Percentiles rank a stretch among this genome's conserved stretches.
These are phyloP conservation scores for Patellifolia procumbens DNA, from an alignment of 179 eudicot species.

Conservation along the genomic window DNA sequence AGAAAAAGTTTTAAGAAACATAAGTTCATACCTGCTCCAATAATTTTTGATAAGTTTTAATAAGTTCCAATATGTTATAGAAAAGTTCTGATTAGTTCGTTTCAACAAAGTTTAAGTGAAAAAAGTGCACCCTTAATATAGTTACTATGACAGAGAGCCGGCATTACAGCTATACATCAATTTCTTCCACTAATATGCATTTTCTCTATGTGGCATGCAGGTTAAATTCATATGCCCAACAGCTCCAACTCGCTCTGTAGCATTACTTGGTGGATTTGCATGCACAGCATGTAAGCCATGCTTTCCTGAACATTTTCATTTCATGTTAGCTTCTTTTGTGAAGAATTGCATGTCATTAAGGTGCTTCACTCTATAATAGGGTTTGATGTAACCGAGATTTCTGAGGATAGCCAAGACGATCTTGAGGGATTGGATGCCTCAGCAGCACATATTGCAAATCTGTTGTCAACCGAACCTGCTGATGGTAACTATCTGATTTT, in stretches of 20 bases:
- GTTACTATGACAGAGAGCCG: neutral
- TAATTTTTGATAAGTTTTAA: too few relatives aligned
- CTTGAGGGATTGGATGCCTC: constrained; percentile 84
- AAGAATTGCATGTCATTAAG: neutral
- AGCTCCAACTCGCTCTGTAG: constrained; percentile 81
- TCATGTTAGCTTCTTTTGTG: neutral
- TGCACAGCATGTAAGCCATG: constrained; percentile 76
- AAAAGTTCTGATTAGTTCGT: too few relatives aligned
- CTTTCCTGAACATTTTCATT: neutral
- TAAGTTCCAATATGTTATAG: too few relatives aligned
- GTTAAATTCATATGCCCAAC: constrained; percentile 93
- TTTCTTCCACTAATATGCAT: neutral
- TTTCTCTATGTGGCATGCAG: constrained; percentile 37
- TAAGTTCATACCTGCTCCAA: too few relatives aligned
- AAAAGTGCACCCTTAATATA: neutral
- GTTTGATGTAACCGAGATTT: constrained; percentile 76
- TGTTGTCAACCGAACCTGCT: constrained; percentile 80
- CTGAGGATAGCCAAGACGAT: constrained; percentile 74
- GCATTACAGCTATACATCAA: too few relatives aligned
- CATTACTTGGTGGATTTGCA: constrained; percentile 74
- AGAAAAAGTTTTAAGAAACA: too few relatives aligned
- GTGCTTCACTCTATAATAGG: constrained; percentile 43
- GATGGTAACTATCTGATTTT: constrained; percentile 47
- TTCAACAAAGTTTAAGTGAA: too few relatives aligned
- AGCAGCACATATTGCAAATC: constrained; percentile 81